phyloP scores from a whole-genome alignment of 495 filamentous ascomycete species.

The Penicillium bialowiezense region DNA sequence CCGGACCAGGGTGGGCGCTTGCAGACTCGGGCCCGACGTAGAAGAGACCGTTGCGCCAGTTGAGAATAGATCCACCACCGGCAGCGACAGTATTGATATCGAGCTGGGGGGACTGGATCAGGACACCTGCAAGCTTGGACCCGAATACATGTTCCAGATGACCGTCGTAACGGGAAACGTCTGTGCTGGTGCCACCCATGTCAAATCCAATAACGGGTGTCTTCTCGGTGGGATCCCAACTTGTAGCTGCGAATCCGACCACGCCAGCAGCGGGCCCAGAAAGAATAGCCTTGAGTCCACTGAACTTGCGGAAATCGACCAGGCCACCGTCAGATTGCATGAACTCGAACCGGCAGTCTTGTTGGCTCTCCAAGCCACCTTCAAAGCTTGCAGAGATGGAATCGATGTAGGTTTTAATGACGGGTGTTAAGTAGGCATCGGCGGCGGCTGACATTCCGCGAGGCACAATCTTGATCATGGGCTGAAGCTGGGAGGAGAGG shows the following conservation, averaged over 20 bases:
- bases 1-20: conserved; percentile 88
- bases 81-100: conserved; percentile 98
- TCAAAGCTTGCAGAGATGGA: conserved; percentile 71
- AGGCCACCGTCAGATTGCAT: conserved; percentile 58
- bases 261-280: conserved; percentile 66
- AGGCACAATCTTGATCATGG: conserved; percentile 77
- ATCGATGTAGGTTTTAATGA: conserved; percentile 91
- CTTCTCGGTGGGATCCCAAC: conserved; percentile 80
- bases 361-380: conserved; percentile 48
- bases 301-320: conserved; percentile 55
- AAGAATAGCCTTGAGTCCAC: conserved; percentile 56
- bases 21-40: conserved; percentile 96
- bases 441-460: conserved; percentile 90
- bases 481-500: conserved; percentile 64
- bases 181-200: conserved; percentile 94
- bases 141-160: conserved; percentile 97
- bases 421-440: conserved; percentile 93
- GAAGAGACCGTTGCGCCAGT: conserved; percentile 90
- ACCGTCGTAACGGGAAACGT: conserved; percentile 91
- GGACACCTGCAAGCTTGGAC: conserved; percentile 92
- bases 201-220: conserved; percentile 95
- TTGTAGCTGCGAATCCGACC: conserved; percentile 92
- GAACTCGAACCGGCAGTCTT: conserved; percentile 48
- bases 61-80: conserved; percentile 85
- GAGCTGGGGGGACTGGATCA: conserved; percentile 90